Percentiles rank a stretch among this genome's conserved stretches.
phyloP scores from a whole-genome alignment of 148 eudicot species.

The Polygonum maritimum region DNA sequence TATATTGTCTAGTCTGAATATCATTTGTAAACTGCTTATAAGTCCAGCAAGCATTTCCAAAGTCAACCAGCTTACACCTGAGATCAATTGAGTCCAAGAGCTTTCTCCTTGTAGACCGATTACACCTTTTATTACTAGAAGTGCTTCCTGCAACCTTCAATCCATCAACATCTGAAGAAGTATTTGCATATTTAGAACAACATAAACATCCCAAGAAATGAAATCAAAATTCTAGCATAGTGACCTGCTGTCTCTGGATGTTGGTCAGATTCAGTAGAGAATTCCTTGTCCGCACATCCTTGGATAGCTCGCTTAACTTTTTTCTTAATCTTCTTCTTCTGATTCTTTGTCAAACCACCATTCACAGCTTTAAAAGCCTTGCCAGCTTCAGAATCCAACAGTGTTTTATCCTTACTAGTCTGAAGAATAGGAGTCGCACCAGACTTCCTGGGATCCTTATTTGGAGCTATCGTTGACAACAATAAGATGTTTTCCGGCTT shows the following conservation, averaged over 20 bases:
- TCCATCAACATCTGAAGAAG: slow-evolving; percentile 34
- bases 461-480: slow-evolving; percentile 66
- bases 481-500: slow-evolving; percentile 93
- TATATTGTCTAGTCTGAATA: slow-evolving; percentile 92
- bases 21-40: slow-evolving; percentile 85
- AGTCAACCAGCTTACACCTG: slow-evolving; percentile 87
- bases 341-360: slow-evolving; percentile 71
- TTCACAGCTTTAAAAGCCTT: slow-evolving; percentile 34
- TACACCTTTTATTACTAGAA: slow-evolving; percentile 18
- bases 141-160: slow-evolving; percentile 17
- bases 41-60: slow-evolving; percentile 98
- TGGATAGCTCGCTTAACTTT: slow-evolving; percentile 71
- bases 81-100: slow-evolving; percentile 31
- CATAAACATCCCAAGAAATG: slow-evolving; percentile 14
- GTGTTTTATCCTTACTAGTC: slow-evolving; percentile 33
- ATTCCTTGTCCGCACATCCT: slow-evolving; percentile 43
- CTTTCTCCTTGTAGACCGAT: slow-evolving; percentile 16
- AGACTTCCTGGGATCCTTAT: slow-evolving; percentile 60
- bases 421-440: slow-evolving; percentile 58
- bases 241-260: slow-evolving; percentile 21
- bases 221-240: slow-evolving; percentile 16
- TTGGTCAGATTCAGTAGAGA: slow-evolving; percentile 32
- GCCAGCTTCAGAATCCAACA: slow-evolving; percentile 29
- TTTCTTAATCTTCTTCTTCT: slow-evolving; percentile 74
- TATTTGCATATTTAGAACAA: slow-evolving; percentile 25